These are phyloP conservation scores for Tympanopsis confertula DNA, from an alignment of 2,329 filamentous ascomycete genomes.

Conservation along the genomic window DNA sequence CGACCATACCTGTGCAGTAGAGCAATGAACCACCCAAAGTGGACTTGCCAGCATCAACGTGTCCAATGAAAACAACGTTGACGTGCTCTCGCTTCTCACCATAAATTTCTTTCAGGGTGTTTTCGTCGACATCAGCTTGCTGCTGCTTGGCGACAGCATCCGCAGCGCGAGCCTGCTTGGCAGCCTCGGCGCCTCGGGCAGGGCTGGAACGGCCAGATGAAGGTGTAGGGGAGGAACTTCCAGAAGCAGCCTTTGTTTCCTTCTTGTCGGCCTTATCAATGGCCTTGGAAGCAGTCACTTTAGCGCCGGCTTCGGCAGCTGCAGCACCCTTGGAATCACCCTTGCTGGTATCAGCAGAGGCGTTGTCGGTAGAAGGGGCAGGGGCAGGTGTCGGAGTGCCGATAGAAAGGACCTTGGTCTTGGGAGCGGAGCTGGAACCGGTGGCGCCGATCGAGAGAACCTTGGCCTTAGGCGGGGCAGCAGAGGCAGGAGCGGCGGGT, in stretches of 20 bases:
- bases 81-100: slow-evolving; percentile 66
- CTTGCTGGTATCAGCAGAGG: slow-evolving; percentile 19
- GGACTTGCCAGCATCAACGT: slow-evolving; percentile 97
- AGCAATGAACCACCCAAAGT: slow-evolving; percentile 89
- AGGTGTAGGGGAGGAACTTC: slow-evolving; percentile 65
- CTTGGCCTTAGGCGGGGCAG: slow-evolving; percentile 26
- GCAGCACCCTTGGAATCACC: slow-evolving; percentile 14
- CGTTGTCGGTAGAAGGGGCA: background rate
- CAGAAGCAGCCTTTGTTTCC: background rate
- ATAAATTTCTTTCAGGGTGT: slow-evolving; percentile 84
- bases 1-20: slow-evolving; percentile 95
- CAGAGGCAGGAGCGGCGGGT: slow-evolving; percentile 33
- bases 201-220: slow-evolving; percentile 79
- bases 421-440: slow-evolving; percentile 6
- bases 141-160: slow-evolving; percentile 79
- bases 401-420: slow-evolving; percentile 16
- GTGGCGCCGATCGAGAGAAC: slow-evolving; percentile 42
- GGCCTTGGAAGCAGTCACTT: slow-evolving; percentile 77
- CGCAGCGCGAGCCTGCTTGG: slow-evolving; percentile 43
- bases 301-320: slow-evolving; percentile 55
- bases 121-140: slow-evolving; percentile 57
- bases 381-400: background rate
- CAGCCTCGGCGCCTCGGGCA: slow-evolving; percentile 41
- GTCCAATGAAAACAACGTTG: slow-evolving; percentile 95
- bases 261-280: slow-evolving; percentile 69